Base-by-base conservation (phyloP, 768 basidiomycete species). In the Termitomyces heimii region DNA sequence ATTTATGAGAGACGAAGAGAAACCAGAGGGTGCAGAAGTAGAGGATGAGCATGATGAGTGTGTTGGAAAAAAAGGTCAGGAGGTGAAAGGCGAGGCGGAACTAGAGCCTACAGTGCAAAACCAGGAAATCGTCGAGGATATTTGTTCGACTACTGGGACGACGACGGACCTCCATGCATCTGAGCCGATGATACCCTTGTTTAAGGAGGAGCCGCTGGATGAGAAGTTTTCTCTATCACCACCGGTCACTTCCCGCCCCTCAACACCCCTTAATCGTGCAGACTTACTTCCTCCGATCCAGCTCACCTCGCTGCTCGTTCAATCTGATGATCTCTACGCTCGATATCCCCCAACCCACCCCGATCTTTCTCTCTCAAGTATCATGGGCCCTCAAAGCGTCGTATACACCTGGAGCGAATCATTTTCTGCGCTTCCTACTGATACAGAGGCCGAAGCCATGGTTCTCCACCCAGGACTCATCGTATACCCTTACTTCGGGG, bases 311-410 rank as follows among this genome's bases (percentile, higher is more conserved):
- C 76, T 90, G 29, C 77, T 92, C 22, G 66, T 65, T 5, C 75
- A 75, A 28, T 77, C 89, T 1, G 88, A 90, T 62, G 75, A 70
- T 8, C 81, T 92, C 13, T 82, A 79, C 49, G 61, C 66, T n/a
- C 61, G 65, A 20, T 86, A 79, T 67, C 88, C 89, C 4, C 86
- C 88, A 2, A 73, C 77, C 1, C 78, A 86, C 52, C 78, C 84
- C 10, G 72, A 68, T 0, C 72, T 92, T 13, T 66, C 61, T 3
- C 71, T 89, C 16, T 70, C 77, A 6, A 71, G 75, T 29, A 88
- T 88, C 48, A 83, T 93, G 80, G 91, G 91, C 9, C 88, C 87
- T 1, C 84, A 88, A 63, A 91, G 88, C 64, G 87, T 82, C 37
- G 73, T 90, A 51, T 82, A 78, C 67, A 92, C 91, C 9, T 93